These are phyloP conservation scores for Sugiyamaella boreocaroliniensis DNA, from an alignment of 805 yeast species.

Conservation along the genomic window DNA sequence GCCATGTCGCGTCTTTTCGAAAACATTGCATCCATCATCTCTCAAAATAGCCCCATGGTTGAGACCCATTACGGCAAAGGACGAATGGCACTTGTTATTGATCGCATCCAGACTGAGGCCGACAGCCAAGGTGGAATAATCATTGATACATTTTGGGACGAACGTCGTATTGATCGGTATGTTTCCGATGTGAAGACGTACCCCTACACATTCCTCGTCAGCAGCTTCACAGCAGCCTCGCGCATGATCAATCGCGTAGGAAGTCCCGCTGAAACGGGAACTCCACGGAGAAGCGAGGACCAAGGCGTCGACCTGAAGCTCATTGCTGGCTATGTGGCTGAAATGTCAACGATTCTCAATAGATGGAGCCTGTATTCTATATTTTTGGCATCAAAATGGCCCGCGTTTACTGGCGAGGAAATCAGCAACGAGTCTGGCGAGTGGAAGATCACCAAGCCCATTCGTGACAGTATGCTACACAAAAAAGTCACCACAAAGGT, in stretches of 20 bases:
- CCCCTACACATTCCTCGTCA: slow-evolving; percentile 43
- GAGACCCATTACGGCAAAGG: slow-evolving; percentile 60
- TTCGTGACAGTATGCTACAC: slow-evolving; percentile 48
- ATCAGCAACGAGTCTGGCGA: neutral
- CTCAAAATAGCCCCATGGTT: slow-evolving; percentile 80
- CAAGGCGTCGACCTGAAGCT: slow-evolving; percentile 46
- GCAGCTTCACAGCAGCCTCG: slow-evolving; percentile 24
- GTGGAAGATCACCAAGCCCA: slow-evolving; percentile 42
- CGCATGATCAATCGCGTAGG: slow-evolving; percentile 10
- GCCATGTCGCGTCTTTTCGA: slow-evolving; percentile 54
- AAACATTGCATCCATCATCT: slow-evolving; percentile 73
- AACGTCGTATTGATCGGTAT: slow-evolving; percentile 50
- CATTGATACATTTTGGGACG: slow-evolving; percentile 77
- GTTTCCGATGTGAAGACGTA: slow-evolving; percentile 52
- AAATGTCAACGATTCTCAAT: slow-evolving; percentile 68
- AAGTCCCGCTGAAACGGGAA: slow-evolving; percentile 25
- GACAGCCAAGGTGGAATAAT: slow-evolving; percentile 91
- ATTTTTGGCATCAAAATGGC: slow-evolving; percentile 66
- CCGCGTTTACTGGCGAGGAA: slow-evolving; percentile 2
- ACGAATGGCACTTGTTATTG: slow-evolving; percentile 56
- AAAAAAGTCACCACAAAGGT: slow-evolving; percentile 47
- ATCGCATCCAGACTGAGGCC: slow-evolving; percentile 73
- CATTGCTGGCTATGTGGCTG: slow-evolving; percentile 60
- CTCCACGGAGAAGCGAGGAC: slow-evolving; percentile 21
- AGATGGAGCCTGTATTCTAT: slow-evolving; percentile 62